Evolutionary conservation across 345 rosid genomes (phyloP), one percentile per base, ranked within the genome.

Genomic region (Boechera divaricarpa): DNA sequence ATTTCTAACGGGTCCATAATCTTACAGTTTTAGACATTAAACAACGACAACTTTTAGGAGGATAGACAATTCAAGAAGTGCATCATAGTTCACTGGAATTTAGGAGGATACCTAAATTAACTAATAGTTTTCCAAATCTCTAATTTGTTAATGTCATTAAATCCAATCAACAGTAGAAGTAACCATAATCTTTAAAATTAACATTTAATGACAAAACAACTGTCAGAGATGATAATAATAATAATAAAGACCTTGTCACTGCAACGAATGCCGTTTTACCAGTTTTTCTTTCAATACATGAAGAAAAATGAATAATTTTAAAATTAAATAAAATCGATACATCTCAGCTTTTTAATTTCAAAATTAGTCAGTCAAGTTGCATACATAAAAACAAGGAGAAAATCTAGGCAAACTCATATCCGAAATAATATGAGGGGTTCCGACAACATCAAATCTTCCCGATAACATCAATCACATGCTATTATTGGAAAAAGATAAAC

Each of bases 321-420:
- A 21, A 61, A 5, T 10, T 38, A 61, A 11, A 10, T 7, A 10
- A 31, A 47, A 39, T 26, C 52, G 1, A 51, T 7, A 53, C 7
- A 63, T 12, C 31, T 63, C 36, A 74, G 36, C 71, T 21, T 21
- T 21, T 21, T 21, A 21, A 21, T 21, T 21, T 21, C 21, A 21
- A 21, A 21, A 21, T 21, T 21, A 21, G 21, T 21, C 21, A 21
- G 21, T 21, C 21, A 21, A 21, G 21, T 21, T 21, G 21, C 21
- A 21, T 53, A 52, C 48, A 68, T 9, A 52, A 61, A 58, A 52
- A 68, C 60, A 28, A 58, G 33, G 11, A 57, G 49, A 41, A 52
- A 26, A 49, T 59, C 49, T 13, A 7, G 7, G 42, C 72, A 59
- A 75, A 16, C 52, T 36, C 54, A 59, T 49, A 68, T 21, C 67